Evolutionary conservation across 2,329 filamentous ascomycete species (phyloP), one percentile per base, ranked within the genome.

Genomic region (Xylariaceae sp.): DNA sequence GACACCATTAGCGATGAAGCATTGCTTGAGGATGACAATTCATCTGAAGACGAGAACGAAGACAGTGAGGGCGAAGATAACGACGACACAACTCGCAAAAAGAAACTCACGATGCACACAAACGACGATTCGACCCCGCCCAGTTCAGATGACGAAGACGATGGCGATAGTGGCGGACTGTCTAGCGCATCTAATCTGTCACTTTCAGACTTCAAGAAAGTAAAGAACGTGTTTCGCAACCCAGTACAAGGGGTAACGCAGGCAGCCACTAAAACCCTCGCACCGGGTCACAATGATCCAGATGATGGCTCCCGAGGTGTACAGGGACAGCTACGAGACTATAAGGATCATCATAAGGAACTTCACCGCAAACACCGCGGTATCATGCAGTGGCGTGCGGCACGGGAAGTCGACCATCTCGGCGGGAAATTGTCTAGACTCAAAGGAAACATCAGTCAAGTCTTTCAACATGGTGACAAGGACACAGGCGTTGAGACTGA

Each of bases 331-430:
- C 53, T 83, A 42, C 78, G 76, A 51, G 84, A 87, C 54, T 88
- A 84, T 64, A 82, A 79, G 63, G 73, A 76, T 51, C 74, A 84
- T 59, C 73, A 77, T 57, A 81, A 79, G 67, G 76, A 80, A 54
- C 69, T 87, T 57, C 84, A 89, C 66, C 73, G 85, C 45, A 79
- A 81, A 63, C 84, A 90, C 62, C 72, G 84, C 18, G 87, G 87
- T 0, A 64, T 87, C 39, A 90, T 90, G 87, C 87, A 90, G 70
- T 90, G 86, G 83, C 72, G 75, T n/a, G 73, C 72, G 13, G 72
- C 73, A n/a, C 72, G 74, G 67, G 79, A 62, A 79, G 69, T 73
- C 54, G 75, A 79, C 59, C 71, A 78, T 75, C 17, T 74, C 74
- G 65, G 82, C 69, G 48, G 69, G 73, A 80, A 84, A 61, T 57